These are phyloP conservation scores for Holtermannia corniformis DNA, from an alignment of 768 basidiomycete genomes.

Conservation along the genomic window DNA sequence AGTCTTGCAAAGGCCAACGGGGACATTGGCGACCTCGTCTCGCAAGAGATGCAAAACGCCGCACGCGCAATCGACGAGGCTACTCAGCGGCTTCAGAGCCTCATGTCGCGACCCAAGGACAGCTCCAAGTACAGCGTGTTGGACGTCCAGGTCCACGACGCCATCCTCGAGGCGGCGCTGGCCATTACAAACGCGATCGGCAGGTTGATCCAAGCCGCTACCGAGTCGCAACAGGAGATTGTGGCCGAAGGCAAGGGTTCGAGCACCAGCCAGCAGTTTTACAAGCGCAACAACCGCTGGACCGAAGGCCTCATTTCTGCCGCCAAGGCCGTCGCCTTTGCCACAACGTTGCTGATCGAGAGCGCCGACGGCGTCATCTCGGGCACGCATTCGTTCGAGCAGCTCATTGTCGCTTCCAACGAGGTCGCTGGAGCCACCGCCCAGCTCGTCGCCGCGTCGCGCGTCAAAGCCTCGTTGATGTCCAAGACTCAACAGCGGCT, in stretches of 20 bases:
- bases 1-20: conserved; percentile 69
- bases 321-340: conserved; percentile 94
- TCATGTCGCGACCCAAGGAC: conserved; percentile 86
- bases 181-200: conserved; percentile 93
- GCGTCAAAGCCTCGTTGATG: conserved; percentile 97
- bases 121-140: conserved; percentile 76
- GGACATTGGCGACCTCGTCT: conserved; percentile 90
- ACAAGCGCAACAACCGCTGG: conserved; percentile 99
- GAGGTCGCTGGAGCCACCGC: conserved; percentile 96
- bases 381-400: conserved; percentile 92
- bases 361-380: conserved; percentile 95
- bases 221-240: conserved; percentile 96
- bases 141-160: conserved; percentile 94
- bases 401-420: conserved; percentile 99
- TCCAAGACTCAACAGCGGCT: conserved; percentile 95
- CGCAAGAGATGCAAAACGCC: conserved; percentile 89
- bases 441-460: conserved; percentile 94
- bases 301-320: conserved; percentile 98
- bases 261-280: conserved; percentile 88
- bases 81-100: conserved; percentile 75
- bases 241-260: conserved; percentile 91
- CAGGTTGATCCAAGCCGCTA: conserved; percentile 88
- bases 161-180: conserved; percentile 85
- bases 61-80: conserved; percentile 89
- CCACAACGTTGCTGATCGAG: conserved; percentile 90